phyloP scores from a whole-genome alignment of 306 rosid species.

The Phaseolus lunatus region DNA sequence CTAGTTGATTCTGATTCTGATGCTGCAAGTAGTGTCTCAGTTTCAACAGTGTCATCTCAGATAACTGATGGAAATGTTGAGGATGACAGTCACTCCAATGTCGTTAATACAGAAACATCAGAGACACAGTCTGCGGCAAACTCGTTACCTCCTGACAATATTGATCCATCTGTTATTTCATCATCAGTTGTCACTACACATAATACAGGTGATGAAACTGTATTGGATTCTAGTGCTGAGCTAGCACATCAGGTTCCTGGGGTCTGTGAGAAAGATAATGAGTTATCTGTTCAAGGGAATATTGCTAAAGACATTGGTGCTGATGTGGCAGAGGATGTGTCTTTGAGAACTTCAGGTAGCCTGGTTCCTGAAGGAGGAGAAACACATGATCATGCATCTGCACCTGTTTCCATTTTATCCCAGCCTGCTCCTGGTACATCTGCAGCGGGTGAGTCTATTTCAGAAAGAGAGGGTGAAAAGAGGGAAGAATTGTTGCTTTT shows the following conservation, averaged over 20 bases:
- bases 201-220: constrained; percentile 43
- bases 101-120: constrained; percentile 46
- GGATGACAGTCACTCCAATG: constrained; percentile 47
- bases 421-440: constrained; percentile 47
- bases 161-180: constrained; percentile 49
- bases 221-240: constrained; percentile 49
- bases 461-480: constrained; percentile 46
- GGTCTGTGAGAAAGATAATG: constrained; percentile 49
- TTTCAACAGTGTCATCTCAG: constrained; percentile 48
- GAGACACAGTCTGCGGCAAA: constrained; percentile 52
- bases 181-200: constrained; percentile 33
- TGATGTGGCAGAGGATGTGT: constrained; percentile 43
- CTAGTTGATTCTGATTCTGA: constrained; percentile 64
- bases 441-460: constrained; percentile 37
- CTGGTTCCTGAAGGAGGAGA: constrained; percentile 51
- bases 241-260: constrained; percentile 47
- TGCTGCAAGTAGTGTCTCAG: constrained; percentile 46
- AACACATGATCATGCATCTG: constrained; percentile 40
- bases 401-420: constrained; percentile 42
- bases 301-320: constrained; percentile 37
- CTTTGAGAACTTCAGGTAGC: constrained; percentile 48
- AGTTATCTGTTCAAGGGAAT: constrained; percentile 47
- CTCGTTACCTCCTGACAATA: constrained; percentile 47
- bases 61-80: constrained; percentile 57
- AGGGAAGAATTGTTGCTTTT: constrained; percentile 41